A percentile compares a stretch with the other conserved stretches of the same genome.
phyloP scores from a whole-genome alignment of 495 filamentous ascomycete species.

The Aspergillus egyptiacus region DNA sequence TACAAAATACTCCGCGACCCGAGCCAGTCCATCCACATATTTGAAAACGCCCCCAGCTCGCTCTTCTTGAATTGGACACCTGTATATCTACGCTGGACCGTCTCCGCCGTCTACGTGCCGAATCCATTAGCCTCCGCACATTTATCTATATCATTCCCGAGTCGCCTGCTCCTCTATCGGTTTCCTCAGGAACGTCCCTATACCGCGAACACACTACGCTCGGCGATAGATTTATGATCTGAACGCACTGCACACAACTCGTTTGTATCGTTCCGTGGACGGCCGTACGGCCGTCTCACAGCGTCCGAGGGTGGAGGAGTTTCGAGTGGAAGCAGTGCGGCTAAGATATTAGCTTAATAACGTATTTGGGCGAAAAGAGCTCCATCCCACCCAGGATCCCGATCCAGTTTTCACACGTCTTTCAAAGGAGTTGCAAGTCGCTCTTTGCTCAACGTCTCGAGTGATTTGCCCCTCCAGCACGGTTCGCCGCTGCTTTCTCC shows the following conservation, averaged over 20 bases:
- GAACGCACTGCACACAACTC: slow-evolving; percentile 13
- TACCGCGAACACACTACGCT: neutral
- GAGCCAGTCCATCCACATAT: neutral
- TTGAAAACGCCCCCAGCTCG: neutral
- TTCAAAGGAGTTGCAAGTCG: neutral
- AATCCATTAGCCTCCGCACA: neutral
- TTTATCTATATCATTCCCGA: neutral
- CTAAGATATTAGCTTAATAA: neutral
- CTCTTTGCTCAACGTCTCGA: slow-evolving; percentile 4
- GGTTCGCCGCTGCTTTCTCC: slow-evolving; percentile 5
- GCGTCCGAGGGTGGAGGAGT: slow-evolving; percentile 33
- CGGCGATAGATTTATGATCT: slow-evolving; percentile 16
- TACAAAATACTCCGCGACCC: slow-evolving; percentile 4
- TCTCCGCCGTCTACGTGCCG: neutral
- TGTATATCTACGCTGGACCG: neutral
- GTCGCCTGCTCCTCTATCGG: neutral
- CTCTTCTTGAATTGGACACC: neutral
- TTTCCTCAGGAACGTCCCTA: neutral
- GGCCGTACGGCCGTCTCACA: slow-evolving; percentile 45
- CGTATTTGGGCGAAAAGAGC: too few relatives aligned
- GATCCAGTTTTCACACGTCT: too few relatives aligned
- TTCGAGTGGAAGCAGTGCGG: slow-evolving; percentile 15
- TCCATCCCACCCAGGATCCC: too few relatives aligned
- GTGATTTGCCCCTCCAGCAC: slow-evolving; percentile 11
- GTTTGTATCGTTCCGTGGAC: slow-evolving; percentile 31